A percentile compares a stretch with the other conserved stretches of the same genome.
Conservation (phyloP, 192 early-diverging fungal species). For the Mortierella claussenii region DNA sequence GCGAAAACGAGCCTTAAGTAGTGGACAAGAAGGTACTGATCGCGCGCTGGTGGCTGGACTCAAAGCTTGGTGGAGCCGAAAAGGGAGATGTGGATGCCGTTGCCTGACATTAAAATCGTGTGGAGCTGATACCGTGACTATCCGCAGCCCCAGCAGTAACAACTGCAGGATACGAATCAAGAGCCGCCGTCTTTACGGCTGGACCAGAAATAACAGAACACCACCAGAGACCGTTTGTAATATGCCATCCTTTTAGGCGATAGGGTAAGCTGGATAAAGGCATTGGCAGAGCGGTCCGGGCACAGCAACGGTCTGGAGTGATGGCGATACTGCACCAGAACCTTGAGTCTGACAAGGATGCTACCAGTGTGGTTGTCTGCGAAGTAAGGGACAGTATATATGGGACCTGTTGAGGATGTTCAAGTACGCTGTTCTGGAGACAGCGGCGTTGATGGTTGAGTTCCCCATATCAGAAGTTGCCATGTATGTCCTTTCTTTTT, state of each 20-base stretch:
- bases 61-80: slow-evolving; percentile 29
- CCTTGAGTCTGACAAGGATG: neutral
- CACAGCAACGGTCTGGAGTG: slow-evolving; percentile 32
- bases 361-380: slow-evolving; percentile 34
- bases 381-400: slow-evolving; percentile 26
- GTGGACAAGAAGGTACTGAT: slow-evolving; percentile 34
- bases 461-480: slow-evolving; percentile 31
- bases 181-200: neutral
- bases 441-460: slow-evolving; percentile 39
- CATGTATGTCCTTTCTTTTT: slow-evolving; percentile 28
- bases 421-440: slow-evolving; percentile 30
- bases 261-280: slow-evolving; percentile 30
- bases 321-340: slow-evolving; percentile 28
- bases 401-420: slow-evolving; percentile 24
- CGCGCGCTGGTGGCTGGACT: slow-evolving; percentile 23
- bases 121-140: slow-evolving; percentile 8
- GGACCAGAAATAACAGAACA: slow-evolving; percentile 6
- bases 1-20: slow-evolving; percentile 28
- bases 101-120: slow-evolving; percentile 27
- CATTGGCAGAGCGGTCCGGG: slow-evolving; percentile 25
- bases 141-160: neutral
- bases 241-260: slow-evolving; percentile 25
- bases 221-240: slow-evolving; percentile 39
- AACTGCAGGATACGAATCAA: neutral
- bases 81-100: slow-evolving; percentile 31